A percentile compares a stretch with the other conserved stretches of the same genome.
These are phyloP conservation scores for Hymenoscyphus fraxineus DNA, from an alignment of 2,329 filamentous ascomycete species.

Conservation along the genomic window DNA sequence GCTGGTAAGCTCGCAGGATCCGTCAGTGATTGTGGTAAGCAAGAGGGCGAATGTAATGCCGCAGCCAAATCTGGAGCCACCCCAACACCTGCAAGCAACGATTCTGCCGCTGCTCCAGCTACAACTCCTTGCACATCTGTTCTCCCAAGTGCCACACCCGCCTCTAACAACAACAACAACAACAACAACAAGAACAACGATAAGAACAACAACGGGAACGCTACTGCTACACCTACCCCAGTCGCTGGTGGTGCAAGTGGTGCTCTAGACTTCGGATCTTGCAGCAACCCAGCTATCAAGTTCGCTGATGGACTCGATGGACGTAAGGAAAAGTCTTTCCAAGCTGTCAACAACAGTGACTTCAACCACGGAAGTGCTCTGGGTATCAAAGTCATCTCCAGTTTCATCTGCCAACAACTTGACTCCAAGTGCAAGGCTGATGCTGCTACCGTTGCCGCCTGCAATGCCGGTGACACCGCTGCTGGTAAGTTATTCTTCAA, in stretches of 20 bases:
- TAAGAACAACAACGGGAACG: slow-evolving; percentile 1
- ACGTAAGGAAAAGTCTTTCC: slow-evolving; percentile 41
- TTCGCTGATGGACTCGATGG: slow-evolving; percentile 44
- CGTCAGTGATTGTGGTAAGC: slow-evolving; percentile 51
- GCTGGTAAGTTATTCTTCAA: slow-evolving; percentile 15
- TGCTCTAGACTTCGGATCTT: slow-evolving; percentile 39
- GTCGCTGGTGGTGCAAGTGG: slow-evolving; percentile 14
- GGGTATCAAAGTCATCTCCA: slow-evolving; percentile 45
- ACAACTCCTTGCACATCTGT: neutral
- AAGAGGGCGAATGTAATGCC: slow-evolving; percentile 45
- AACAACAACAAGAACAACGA: too few species aligned
- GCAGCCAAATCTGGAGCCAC: neutral
- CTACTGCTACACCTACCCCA: slow-evolving; percentile 16
- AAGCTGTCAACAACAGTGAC: slow-evolving; percentile 39
- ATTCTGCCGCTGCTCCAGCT: too few species aligned
- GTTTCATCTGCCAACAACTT: slow-evolving; percentile 44
- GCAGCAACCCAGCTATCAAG: slow-evolving; percentile 40
- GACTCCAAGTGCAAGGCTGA: slow-evolving; percentile 21
- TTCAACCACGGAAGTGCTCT: slow-evolving; percentile 47
- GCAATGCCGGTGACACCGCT: slow-evolving; percentile 19
- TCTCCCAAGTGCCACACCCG: neutral
- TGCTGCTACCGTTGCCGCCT: slow-evolving; percentile 21
- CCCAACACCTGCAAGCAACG: too few species aligned
- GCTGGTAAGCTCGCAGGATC: slow-evolving; percentile 41
- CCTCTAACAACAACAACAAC: slow-evolving; percentile 5